These are phyloP conservation scores for Glycine latifolia DNA, from an alignment of 306 rosid genomes.

Conservation along the genomic window DNA sequence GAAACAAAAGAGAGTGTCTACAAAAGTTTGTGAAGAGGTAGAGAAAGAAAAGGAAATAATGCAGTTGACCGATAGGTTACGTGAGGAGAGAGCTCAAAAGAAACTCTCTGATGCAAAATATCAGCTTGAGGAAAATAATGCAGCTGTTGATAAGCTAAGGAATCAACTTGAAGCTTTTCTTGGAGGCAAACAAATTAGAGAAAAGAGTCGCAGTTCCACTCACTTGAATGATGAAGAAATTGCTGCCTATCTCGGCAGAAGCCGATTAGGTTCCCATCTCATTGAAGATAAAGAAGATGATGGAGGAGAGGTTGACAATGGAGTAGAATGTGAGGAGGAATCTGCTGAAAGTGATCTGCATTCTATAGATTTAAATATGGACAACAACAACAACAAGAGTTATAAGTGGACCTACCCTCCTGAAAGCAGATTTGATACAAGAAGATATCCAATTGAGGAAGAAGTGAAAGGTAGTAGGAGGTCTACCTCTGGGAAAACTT, in stretches of 20 bases:
- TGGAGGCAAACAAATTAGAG: slow-evolving; percentile 73
- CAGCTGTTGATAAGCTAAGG: slow-evolving; percentile 84
- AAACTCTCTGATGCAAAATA: slow-evolving; percentile 77
- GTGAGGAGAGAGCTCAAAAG: slow-evolving; percentile 81
- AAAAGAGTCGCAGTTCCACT: slow-evolving; percentile 64
- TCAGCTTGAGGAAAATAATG: slow-evolving; percentile 78
- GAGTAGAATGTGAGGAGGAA: slow-evolving; percentile 75
- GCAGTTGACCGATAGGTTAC: slow-evolving; percentile 69
- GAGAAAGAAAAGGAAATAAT: slow-evolving; percentile 84
- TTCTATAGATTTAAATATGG: slow-evolving; percentile 92
- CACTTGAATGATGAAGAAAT: slow-evolving; percentile 73
- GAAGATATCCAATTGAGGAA: slow-evolving; percentile 62
- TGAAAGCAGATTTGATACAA: slow-evolving; percentile 65
- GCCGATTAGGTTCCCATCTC: slow-evolving; percentile 58
- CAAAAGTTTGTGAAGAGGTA: slow-evolving; percentile 66
- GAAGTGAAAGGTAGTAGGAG: slow-evolving; percentile 73
- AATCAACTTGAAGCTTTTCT: slow-evolving; percentile 87
- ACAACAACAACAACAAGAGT: slow-evolving; percentile 78
- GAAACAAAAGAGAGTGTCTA: slow-evolving; percentile 64
- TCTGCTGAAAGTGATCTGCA: slow-evolving; percentile 92
- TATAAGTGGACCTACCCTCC: slow-evolving; percentile 73
- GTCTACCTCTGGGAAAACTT: slow-evolving; percentile 73
- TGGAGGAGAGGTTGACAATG: slow-evolving; percentile 84
- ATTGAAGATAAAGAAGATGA: slow-evolving; percentile 72
- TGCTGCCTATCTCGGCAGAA: slow-evolving; percentile 66